Evolutionary conservation across 345 rosid species (phyloP), one percentile per base, ranked within the genome.

Genomic region (Nephelium lappaceum): DNA sequence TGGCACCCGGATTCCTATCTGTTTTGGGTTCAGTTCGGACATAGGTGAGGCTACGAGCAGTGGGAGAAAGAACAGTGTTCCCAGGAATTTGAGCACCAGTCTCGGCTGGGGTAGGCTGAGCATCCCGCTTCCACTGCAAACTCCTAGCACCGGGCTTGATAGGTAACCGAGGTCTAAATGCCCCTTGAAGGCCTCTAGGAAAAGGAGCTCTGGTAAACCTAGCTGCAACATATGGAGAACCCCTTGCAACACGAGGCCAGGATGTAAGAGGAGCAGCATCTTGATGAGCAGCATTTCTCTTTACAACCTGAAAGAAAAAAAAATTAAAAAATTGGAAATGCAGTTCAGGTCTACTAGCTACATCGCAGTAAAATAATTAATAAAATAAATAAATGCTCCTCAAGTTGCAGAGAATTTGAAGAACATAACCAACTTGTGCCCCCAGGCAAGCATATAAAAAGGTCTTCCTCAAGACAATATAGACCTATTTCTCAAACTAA

Each of bases 111-210:
- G 83, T 53, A 68, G 72, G 73, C 67, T 85, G 93, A 19, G 87
- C 82, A 79, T 90, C 97, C 6, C 98, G 97, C 84, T 89, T 97
- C 99, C 99, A 97, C 81, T 97, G 98, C 84, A 94, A 82, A 79
- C 97, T 97, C 86, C 98, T 85, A 49, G 91, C 90, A 81, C 99
- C 98, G 45, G 67, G 85, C 81, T 90, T 96, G 60, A 90, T 47
- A 5, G 85, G 83, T 19, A 86, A 84, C 47, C 89, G 95, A 47
- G 93, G 83, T 81, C 98, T 87, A 80, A 88, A 91, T n/a, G 78
- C 73, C 78, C 89, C 88, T n/a, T 84, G 78, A 38, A 83, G 79
- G 64, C 96, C 96, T 84, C 99, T 87, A 31, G 84, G 69, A 74
- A 88, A 93, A 49, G 95, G 62, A 36, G 76, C 86, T 85, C 97